A percentile compares a stretch with the other conserved stretches of the same genome.
These are phyloP conservation scores for Naganishia sp. DNA, from an alignment of 1,284 basidiomycete species.

Conservation along the genomic window DNA sequence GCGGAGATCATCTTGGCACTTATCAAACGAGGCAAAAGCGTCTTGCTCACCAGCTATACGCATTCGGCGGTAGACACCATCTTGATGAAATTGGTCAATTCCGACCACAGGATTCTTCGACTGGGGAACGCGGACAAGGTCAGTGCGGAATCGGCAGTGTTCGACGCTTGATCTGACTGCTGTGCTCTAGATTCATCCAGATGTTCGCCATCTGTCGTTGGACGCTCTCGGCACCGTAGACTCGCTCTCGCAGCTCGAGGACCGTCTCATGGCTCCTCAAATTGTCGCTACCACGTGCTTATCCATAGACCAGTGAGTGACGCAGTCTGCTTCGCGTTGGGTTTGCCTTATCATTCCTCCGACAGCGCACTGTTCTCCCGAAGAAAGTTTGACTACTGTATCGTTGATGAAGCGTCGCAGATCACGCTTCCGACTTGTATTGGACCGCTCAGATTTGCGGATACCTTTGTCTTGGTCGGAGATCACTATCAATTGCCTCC, in stretches of 20 bases:
- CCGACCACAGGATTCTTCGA: constrained; percentile 73
- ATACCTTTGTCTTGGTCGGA: constrained; percentile 90
- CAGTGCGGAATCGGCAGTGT: constrained; percentile 35
- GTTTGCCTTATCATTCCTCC: constrained; percentile 45
- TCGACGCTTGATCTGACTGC: background rate
- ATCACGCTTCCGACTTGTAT: constrained; percentile 94
- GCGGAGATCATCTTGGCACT: constrained; percentile 81
- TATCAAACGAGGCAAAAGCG: constrained; percentile 77
- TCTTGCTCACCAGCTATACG: constrained; percentile 88
- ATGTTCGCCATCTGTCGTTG: constrained; percentile 70
- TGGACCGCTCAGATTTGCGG: constrained; percentile 85
- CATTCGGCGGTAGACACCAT: constrained; percentile 98
- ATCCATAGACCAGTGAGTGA: constrained; percentile 81
- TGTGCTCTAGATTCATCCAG: constrained; percentile 68
- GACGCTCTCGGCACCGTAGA: constrained; percentile 60
- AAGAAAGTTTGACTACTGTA: constrained; percentile 91
- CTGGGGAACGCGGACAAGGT: constrained; percentile 92
- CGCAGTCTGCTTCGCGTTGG: background rate
- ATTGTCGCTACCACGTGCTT: constrained; percentile 96
- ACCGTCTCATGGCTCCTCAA: constrained; percentile 76
- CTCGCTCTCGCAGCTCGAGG: constrained; percentile 74
- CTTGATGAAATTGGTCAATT: constrained; percentile 71
- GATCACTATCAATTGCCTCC: constrained; percentile 97
- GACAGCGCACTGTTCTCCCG: constrained; percentile 83
- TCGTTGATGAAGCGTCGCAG: constrained; percentile 97